phyloP scores from a whole-genome alignment of 805 yeast genomes.

The Candida pseudoglaebosa region DNA sequence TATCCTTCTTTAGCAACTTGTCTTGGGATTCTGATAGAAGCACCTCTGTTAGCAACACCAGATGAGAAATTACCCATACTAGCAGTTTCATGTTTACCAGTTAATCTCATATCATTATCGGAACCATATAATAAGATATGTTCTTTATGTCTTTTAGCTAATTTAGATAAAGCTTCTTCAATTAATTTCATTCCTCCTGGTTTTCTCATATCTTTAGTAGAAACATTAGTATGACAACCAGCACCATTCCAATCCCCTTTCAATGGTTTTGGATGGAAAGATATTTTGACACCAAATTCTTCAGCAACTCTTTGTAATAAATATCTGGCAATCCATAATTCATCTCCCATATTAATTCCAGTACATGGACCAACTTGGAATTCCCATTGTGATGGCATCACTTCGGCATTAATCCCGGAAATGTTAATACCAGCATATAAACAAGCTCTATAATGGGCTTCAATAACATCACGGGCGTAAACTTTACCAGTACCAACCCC shows the following conservation, averaged over 20 bases:
- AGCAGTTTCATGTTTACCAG: constrained; percentile 99
- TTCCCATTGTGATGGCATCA: constrained; percentile 99
- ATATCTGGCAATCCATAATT: constrained; percentile 94
- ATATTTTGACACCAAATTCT: constrained; percentile 97
- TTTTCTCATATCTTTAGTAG: constrained; percentile 84
- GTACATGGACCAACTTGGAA: constrained; percentile 98
- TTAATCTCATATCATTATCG: constrained; percentile 92
- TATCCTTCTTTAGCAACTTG: constrained; percentile 96
- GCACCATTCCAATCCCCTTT: constrained; percentile 99
- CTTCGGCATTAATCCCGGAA: constrained; percentile 98
- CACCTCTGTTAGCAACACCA: constrained; percentile 99
- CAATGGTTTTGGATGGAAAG: constrained; percentile 98
- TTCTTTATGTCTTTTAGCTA: constrained; percentile 94
- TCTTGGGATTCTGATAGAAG: constrained; percentile 97
- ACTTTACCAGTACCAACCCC: constrained; percentile 99
- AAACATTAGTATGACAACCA: constrained; percentile 99
- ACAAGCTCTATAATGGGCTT: constrained; percentile 99
- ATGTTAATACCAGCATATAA: constrained; percentile 85
- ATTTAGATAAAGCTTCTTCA: constrained; percentile 87
- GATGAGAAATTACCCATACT: constrained; percentile 84
- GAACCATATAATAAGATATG: constrained; percentile 93
- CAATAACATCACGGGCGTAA: constrained; percentile 95
- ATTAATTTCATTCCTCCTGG: constrained; percentile 96
- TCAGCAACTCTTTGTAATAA: constrained; percentile 92
- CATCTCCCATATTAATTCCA: constrained; percentile 96